Conservation (phyloP, 441 rosid genomes). For the Mallotus repandus region DNA sequence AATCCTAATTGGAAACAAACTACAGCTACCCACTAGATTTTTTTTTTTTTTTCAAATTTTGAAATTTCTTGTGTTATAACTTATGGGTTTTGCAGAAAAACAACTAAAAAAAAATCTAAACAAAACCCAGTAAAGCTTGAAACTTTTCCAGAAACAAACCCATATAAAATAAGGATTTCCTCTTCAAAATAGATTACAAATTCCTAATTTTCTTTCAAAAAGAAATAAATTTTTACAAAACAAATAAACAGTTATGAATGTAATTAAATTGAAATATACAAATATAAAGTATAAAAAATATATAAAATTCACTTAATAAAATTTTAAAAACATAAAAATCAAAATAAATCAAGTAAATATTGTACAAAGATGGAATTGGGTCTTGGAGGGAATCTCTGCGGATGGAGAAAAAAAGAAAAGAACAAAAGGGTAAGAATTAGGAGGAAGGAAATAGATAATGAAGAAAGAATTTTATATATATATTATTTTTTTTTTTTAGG, state of each 20-base stretch:
- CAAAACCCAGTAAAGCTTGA: conserved; percentile 23
- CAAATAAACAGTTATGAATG: neutral
- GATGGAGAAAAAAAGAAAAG: neutral
- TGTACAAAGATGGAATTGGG: conserved; percentile 4
- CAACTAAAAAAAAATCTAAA: conserved; percentile 17
- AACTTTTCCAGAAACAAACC: conserved; percentile 12
- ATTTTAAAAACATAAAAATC: neutral
- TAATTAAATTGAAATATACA: neutral
- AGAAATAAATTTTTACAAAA: conserved; percentile 1
- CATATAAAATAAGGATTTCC: neutral
- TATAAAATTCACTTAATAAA: neutral
- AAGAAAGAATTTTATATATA: neutral
- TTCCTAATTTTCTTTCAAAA: neutral
- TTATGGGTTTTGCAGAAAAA: conserved; percentile 6
- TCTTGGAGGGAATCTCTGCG: neutral
- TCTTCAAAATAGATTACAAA: neutral
- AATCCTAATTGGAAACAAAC: conserved; percentile 14
- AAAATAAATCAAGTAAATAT: neutral
- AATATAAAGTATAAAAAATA: neutral
- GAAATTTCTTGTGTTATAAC: neutral
- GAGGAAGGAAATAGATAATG: conserved; percentile 7
- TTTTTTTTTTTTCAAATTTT: neutral
- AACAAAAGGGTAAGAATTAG: too few relatives aligned
- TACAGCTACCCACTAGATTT: neutral
- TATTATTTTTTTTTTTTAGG: neutral